Percentiles rank a stretch among this genome's conserved stretches.
Conservation (phyloP, 2,329 filamentous ascomycete genomes). For the Colletotrichum nymphaeae region DNA sequence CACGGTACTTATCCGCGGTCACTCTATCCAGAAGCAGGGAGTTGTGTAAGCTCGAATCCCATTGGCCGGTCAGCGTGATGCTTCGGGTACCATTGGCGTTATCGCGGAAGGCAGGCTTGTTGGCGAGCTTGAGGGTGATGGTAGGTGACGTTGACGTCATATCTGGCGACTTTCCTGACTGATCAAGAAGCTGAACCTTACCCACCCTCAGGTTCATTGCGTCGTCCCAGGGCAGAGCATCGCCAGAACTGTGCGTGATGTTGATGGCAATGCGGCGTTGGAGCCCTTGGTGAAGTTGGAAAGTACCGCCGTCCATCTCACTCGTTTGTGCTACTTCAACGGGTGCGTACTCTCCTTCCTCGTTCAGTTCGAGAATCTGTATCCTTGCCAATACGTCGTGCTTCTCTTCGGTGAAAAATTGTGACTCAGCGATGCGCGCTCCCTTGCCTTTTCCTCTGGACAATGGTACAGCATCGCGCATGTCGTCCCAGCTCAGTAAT, state of each 20-base stretch:
- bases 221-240: conserved; percentile 89
- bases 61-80: conserved; percentile 89
- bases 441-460: conserved; percentile 67
- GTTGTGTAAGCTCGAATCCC: conserved; percentile 94
- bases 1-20: conserved; percentile 91
- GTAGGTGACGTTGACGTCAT: conserved; percentile 78
- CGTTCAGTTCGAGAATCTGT: conserved; percentile 91
- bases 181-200: conserved; percentile 84
- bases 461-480: conserved; percentile 81
- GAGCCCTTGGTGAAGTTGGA: conserved; percentile 94
- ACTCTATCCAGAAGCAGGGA: conserved; percentile 94
- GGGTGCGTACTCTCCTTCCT: conserved; percentile 89
- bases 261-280: conserved; percentile 90
- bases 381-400: conserved; percentile 91
- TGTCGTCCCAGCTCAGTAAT: conserved; percentile 97
- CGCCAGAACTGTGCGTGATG: conserved; percentile 90
- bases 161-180: conserved; percentile 85
- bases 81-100: conserved; percentile 92
- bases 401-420: conserved; percentile 93
- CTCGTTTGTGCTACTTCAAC: conserved; percentile 92
- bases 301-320: conserved; percentile 88
- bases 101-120: conserved; percentile 81
- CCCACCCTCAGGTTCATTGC: conserved; percentile 82
- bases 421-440: conserved; percentile 82
- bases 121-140: conserved; percentile 80